phyloP scores from a whole-genome alignment of 2,329 filamentous ascomycete species.

The Pyrenophora graminea region DNA sequence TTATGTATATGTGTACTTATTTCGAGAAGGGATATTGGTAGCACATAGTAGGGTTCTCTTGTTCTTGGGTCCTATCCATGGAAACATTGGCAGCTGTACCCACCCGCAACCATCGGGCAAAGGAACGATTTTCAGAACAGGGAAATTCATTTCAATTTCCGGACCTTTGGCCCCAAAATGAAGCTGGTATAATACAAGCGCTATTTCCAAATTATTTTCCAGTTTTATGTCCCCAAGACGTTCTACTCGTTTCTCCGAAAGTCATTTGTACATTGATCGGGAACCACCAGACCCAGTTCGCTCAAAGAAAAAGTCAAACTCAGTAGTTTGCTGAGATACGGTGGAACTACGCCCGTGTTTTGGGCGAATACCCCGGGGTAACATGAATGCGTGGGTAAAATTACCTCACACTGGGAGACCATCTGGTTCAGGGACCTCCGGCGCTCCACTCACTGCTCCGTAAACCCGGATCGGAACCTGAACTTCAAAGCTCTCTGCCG shows the following conservation, averaged over 20 bases:
- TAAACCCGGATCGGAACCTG: conserved; percentile 84
- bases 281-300: not conserved
- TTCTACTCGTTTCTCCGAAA: not conserved
- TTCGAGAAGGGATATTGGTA: too few species aligned
- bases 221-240: not conserved
- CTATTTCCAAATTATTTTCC: not conserved
- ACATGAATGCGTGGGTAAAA: not conserved
- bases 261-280: conserved; percentile 1
- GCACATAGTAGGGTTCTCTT: too few species aligned
- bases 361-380: too few species aligned
- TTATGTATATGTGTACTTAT: too few species aligned
- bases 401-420: conserved; percentile 37
- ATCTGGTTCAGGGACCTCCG: conserved; percentile 36
- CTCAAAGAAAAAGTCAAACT: not conserved
- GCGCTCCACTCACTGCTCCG: conserved; percentile 55
- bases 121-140: not conserved
- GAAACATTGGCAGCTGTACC: too few species aligned
- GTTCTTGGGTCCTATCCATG: too few species aligned
- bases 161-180: not conserved
- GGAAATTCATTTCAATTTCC: not conserved
- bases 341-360: too few species aligned
- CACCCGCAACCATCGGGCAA: too few species aligned
- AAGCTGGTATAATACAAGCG: conserved; percentile 11
- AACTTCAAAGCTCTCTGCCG: conserved; percentile 90
- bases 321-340: not conserved